These are phyloP conservation scores for Dipodascopsis uninucleata DNA, from an alignment of 805 yeast species.

Conservation along the genomic window DNA sequence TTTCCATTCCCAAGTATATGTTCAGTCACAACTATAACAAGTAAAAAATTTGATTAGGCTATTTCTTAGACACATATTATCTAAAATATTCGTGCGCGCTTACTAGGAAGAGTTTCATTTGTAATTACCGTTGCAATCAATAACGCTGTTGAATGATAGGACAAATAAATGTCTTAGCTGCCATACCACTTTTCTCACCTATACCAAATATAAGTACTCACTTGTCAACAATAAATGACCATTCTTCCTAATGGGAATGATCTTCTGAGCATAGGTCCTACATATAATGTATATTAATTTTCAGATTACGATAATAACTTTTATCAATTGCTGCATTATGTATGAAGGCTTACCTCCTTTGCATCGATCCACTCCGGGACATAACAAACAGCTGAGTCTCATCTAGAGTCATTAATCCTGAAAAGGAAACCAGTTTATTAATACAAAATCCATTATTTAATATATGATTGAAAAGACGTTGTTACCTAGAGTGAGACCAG, in stretches of 20 bases:
- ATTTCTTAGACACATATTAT: not conserved
- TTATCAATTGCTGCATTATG: not conserved
- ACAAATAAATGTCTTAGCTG: too few relatives aligned
- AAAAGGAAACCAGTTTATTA: too few relatives aligned
- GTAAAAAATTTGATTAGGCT: not conserved
- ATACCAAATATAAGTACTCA: too few relatives aligned
- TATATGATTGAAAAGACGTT: not conserved
- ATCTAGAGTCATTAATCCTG: slow-evolving; percentile 1
- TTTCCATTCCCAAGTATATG: slow-evolving; percentile 3
- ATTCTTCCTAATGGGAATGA: slow-evolving; percentile 1
- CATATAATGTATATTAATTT: not conserved
- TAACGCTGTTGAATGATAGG: not conserved
- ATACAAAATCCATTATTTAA: not conserved
- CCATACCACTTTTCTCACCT: too few relatives aligned
- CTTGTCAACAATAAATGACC: slow-evolving; percentile 1
- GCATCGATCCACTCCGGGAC: not conserved
- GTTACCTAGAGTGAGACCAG: slow-evolving; percentile 1
- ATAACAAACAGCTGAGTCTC: slow-evolving; percentile 1
- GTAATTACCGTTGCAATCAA: not conserved
- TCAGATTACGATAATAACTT: not conserved
- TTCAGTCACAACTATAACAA: slow-evolving; percentile 1
- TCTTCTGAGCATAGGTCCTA: slow-evolving; percentile 2
- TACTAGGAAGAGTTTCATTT: slow-evolving; percentile 1
- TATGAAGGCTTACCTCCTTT: not conserved
- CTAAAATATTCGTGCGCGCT: too few relatives aligned